Conservation (phyloP, 805 yeast genomes). For the Yarrowia divulgata region DNA sequence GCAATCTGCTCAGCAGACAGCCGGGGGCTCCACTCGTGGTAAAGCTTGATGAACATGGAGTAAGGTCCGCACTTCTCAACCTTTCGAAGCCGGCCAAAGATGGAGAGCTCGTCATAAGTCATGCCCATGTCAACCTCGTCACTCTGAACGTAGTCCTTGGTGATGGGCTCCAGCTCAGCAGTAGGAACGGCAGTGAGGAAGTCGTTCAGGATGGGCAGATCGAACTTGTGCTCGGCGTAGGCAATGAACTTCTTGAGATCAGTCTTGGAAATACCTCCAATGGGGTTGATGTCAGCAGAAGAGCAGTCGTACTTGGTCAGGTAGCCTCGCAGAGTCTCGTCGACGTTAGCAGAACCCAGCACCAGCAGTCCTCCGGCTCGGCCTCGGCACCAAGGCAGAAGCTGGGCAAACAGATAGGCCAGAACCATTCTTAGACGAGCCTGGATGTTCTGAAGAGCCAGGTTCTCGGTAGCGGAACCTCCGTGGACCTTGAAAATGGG, state of each 20-base stretch:
- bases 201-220: conserved; percentile 76
- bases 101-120: conserved; percentile 91
- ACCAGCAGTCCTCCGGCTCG: conserved; percentile 82
- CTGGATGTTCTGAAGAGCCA: conserved; percentile 95
- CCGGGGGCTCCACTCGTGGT: conserved; percentile 91
- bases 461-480: conserved; percentile 87
- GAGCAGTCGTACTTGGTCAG: conserved; percentile 97
- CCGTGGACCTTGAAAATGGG: conserved; percentile 94
- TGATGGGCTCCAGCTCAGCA: conserved; percentile 97
- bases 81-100: conserved; percentile 89
- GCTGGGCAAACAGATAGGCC: conserved; percentile 90
- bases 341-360: conserved; percentile 95
- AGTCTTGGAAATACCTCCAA: conserved; percentile 97
- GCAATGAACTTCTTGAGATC: conserved; percentile 86
- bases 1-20: conserved; percentile 86
- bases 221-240: conserved; percentile 73
- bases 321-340: conserved; percentile 94
- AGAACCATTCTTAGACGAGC: conserved; percentile 95
- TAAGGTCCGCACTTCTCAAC: conserved; percentile 96
- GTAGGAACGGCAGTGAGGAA: conserved; percentile 95
- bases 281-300: conserved; percentile 96
- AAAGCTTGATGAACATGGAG: conserved; percentile 87
- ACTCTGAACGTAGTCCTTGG: conserved; percentile 88
- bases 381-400: conserved; percentile 93
- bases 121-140: conserved; percentile 99